Conservation (phyloP, 148 eudicot species). For the Dianthus caryophyllus region DNA sequence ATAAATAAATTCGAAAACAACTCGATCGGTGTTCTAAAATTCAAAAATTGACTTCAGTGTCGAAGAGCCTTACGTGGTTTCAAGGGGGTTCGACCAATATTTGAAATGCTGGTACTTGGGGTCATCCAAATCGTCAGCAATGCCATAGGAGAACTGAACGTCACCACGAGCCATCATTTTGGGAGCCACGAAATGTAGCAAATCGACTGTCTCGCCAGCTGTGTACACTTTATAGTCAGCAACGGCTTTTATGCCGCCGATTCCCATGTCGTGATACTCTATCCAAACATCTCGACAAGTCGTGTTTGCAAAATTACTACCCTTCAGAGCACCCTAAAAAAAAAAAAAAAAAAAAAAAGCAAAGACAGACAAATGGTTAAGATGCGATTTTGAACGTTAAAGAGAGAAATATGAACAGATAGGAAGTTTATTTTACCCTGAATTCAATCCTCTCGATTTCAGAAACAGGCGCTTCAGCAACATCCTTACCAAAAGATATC, state of each 20-base stretch:
- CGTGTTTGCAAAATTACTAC: constrained; percentile 57
- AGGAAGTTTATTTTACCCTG: constrained; percentile 46
- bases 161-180: constrained; percentile 90
- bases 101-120: constrained; percentile 77
- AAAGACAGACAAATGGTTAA: constrained; percentile 1
- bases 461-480: constrained; percentile 48
- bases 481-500: constrained; percentile 79
- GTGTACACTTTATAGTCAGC: constrained; percentile 77
- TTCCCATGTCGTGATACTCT: constrained; percentile 95
- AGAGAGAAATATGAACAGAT: not conserved
- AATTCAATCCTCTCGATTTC: constrained; percentile 72
- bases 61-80: constrained; percentile 54
- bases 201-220: constrained; percentile 64
- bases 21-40: not conserved
- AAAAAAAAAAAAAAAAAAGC: too few species aligned
- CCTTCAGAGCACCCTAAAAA: constrained; percentile 77
- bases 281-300: constrained; percentile 92
- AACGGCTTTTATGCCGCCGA: constrained; percentile 78
- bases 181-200: constrained; percentile 84
- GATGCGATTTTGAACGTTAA: not conserved
- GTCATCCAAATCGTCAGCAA: constrained; percentile 84
- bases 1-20: not conserved
- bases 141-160: constrained; percentile 78
- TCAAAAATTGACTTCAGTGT: not conserved
- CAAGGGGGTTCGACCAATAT: constrained; percentile 96